These are phyloP conservation scores for Euphrasia confusa DNA, from an alignment of 257 asterid species.

Conservation along the genomic window DNA sequence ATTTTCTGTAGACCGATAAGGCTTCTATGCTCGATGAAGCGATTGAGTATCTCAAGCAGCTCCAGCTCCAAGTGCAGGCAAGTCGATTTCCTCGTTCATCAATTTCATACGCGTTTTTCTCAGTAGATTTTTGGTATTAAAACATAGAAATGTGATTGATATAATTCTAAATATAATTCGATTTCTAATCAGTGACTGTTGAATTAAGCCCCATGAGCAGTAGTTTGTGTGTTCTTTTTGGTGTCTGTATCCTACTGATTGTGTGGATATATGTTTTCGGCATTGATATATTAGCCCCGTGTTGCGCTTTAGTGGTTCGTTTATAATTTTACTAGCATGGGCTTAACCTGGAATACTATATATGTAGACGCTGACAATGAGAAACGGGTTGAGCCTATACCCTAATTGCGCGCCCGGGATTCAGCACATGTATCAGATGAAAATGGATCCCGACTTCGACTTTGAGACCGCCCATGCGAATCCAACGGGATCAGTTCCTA, in stretches of 20 bases:
- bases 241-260: too few species aligned
- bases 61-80: constrained; percentile 86
- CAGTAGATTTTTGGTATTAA: too few species aligned
- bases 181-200: neutral
- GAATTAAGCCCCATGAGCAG: neutral
- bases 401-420: constrained; percentile 53
- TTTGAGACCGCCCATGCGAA: constrained; percentile 11
- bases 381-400: constrained; percentile 60
- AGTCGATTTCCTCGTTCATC: constrained; percentile 2
- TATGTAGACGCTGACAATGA: constrained; percentile 59
- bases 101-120: neutral
- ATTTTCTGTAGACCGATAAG: constrained; percentile 61
- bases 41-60: constrained; percentile 78
- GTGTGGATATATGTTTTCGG: too few species aligned
- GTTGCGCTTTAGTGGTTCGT: too few species aligned
- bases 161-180: neutral
- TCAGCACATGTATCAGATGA: constrained; percentile 29
- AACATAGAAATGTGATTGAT: neutral
- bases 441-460: constrained; percentile 34
- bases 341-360: neutral
- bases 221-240: neutral
- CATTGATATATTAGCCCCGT: too few species aligned
- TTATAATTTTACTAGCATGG: too few species aligned
- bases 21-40: constrained; percentile 94
- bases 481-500: constrained; percentile 25